A percentile compares a stretch with the other conserved stretches of the same genome.
These are phyloP conservation scores for Venturia effusa DNA, from an alignment of 2,329 filamentous ascomycete species.

Conservation along the genomic window DNA sequence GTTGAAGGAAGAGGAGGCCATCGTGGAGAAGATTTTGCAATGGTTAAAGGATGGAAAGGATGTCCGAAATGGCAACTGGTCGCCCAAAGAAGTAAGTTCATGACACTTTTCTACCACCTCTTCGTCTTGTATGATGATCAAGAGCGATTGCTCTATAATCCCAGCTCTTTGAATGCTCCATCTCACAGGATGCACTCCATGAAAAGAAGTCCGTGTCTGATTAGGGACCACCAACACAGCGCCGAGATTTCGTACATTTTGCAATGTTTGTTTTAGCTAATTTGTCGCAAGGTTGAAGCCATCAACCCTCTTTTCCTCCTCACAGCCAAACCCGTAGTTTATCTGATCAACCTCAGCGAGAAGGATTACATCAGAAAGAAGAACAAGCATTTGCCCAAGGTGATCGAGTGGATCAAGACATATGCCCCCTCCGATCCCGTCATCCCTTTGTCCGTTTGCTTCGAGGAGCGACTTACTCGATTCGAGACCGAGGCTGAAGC, in stretches of 20 bases:
- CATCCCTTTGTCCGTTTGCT: slow-evolving; percentile 83
- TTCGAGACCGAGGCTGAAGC: slow-evolving; percentile 69
- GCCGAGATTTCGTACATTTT: slow-evolving; percentile 9
- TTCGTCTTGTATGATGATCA: slow-evolving; percentile 76
- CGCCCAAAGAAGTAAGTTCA: slow-evolving; percentile 80
- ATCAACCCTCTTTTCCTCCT: slow-evolving; percentile 96
- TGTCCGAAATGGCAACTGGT: slow-evolving; percentile 82
- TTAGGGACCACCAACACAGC: slow-evolving; percentile 14
- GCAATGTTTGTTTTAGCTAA: slow-evolving; percentile 17
- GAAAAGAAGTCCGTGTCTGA: slow-evolving; percentile 80
- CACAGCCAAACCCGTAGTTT: slow-evolving; percentile 93
- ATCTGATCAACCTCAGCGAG: slow-evolving; percentile 93
- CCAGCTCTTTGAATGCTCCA: slow-evolving; percentile 98
- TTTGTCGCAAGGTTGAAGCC: slow-evolving; percentile 64
- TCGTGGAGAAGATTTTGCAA: slow-evolving; percentile 78
- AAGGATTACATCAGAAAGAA: slow-evolving; percentile 97
- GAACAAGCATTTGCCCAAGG: slow-evolving; percentile 95
- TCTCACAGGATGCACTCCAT: slow-evolving; percentile 64
- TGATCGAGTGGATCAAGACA: slow-evolving; percentile 91
- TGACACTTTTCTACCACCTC: slow-evolving; percentile 17
- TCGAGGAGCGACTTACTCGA: slow-evolving; percentile 81
- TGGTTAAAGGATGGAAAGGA: slow-evolving; percentile 84
- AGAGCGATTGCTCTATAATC: slow-evolving; percentile 94
- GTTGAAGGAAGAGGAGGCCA: slow-evolving; percentile 86
- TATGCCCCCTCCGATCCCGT: slow-evolving; percentile 80